phyloP scores from a whole-genome alignment of 164 flowering plant species.

The Piper betle region DNA sequence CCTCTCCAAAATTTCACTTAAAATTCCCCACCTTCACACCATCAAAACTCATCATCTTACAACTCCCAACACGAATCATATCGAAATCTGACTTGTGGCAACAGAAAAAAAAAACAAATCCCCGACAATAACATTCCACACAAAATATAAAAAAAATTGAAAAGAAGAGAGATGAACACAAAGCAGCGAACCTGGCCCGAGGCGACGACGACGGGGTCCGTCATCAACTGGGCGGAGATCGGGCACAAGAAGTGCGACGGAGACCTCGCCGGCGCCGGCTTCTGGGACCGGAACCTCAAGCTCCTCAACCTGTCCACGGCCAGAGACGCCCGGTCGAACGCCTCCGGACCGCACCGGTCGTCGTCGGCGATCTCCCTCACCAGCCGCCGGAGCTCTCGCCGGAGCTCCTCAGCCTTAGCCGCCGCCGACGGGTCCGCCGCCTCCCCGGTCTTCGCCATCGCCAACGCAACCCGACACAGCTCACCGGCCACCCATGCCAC shows the following conservation, averaged over 20 bases:
- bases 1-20: too few relatives aligned
- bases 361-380: constrained; percentile 28
- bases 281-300: constrained; percentile 25
- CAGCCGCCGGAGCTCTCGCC: constrained; percentile 42
- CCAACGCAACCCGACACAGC: not conserved
- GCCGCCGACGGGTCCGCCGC: constrained; percentile 11
- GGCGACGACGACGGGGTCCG: constrained; percentile 54
- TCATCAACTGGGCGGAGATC: constrained; percentile 53
- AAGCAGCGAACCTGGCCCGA: constrained; percentile 55
- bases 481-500: not conserved
- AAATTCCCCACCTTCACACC: too few relatives aligned
- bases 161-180: not conserved
- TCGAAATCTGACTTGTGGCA: too few relatives aligned
- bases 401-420: constrained; percentile 23
- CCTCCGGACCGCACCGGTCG: constrained; percentile 20
- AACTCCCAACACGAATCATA: too few relatives aligned
- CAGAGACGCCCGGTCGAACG: constrained; percentile 28
- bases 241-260: constrained; percentile 58
- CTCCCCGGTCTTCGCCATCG: constrained; percentile 43
- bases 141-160: too few relatives aligned
- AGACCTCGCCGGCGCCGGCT: constrained; percentile 3
- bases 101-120: too few relatives aligned
- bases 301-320: constrained; percentile 30
- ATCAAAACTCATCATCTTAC: too few relatives aligned
- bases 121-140: too few relatives aligned